Conservation (phyloP, 1,139 yeast species). For the Diutina neorugosa region DNA sequence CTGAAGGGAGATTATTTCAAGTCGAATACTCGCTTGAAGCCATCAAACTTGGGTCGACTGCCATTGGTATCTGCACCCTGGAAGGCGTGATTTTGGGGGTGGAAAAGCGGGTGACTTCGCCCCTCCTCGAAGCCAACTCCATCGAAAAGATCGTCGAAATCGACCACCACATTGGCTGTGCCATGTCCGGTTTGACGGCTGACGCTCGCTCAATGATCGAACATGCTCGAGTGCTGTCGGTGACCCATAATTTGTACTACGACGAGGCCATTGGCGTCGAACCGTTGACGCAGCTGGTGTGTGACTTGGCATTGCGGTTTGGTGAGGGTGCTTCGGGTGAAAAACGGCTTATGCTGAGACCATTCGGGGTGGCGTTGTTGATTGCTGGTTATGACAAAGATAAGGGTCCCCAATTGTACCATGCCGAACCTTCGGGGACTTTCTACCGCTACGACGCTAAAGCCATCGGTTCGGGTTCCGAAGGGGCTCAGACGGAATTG, state of each 20-base stretch:
- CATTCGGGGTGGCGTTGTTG: conserved; percentile 94
- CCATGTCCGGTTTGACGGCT: conserved; percentile 97
- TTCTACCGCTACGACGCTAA: conserved; percentile 96
- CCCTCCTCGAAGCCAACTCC: conserved; percentile 80
- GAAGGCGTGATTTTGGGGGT: conserved; percentile 96
- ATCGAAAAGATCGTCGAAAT: conserved; percentile 95
- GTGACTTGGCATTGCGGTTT: conserved; percentile 91
- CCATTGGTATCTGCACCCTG: conserved; percentile 93
- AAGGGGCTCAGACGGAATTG: conserved; percentile 96
- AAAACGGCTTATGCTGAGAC: conserved; percentile 94
- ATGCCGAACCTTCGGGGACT: conserved; percentile 99
- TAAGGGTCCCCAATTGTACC: conserved; percentile 91
- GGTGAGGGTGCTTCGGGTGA: conserved; percentile 99
- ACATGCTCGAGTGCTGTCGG: conserved; percentile 89
- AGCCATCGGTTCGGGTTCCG: conserved; percentile 98
- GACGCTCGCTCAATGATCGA: conserved; percentile 98
- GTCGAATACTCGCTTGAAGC: conserved; percentile 98
- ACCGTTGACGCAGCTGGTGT: conserved; percentile 88
- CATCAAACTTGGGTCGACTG: conserved; percentile 91
- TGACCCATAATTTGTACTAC: conserved; percentile 79
- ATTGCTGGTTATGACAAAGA: conserved; percentile 90
- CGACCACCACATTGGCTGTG: conserved; percentile 92
- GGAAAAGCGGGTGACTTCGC: conserved; percentile 92
- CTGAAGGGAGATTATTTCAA: conserved; percentile 97
- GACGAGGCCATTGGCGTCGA: conserved; percentile 92